Evolutionary conservation across 768 basidiomycete species (phyloP).

Genomic region (Leccinum olivaceopallidum): DNA sequence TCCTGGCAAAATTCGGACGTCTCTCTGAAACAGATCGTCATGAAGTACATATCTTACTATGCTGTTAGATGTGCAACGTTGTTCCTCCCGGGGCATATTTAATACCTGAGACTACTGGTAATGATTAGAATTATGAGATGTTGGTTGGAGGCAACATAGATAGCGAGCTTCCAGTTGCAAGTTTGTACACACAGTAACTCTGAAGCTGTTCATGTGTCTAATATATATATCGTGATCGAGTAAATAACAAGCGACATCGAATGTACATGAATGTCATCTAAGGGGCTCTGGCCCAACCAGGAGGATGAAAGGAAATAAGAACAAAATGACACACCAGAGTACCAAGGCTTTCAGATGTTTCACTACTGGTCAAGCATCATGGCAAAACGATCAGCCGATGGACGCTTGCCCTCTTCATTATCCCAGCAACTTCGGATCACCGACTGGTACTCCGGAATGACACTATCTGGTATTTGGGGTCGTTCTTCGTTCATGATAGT

Average conservation of each 20-base stretch:
- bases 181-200: no score
- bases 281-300: background rate
- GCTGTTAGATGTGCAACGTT: no score
- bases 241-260: background rate
- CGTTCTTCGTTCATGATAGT: constrained; percentile 10
- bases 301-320: background rate
- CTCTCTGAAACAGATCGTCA: no score
- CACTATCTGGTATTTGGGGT: constrained; percentile 13
- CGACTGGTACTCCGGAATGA: constrained; percentile 4
- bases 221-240: no score
- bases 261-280: background rate
- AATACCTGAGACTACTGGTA: no score
- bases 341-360: background rate
- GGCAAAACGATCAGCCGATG: constrained; percentile 14
- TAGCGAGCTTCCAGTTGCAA: no score
- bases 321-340: background rate
- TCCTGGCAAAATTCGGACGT: no score
- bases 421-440: constrained; percentile 24
- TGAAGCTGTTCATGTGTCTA: no score
- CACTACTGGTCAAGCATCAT: constrained; percentile 3
- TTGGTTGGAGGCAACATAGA: no score
- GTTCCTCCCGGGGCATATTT: no score
- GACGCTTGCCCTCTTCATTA: constrained; percentile 18
- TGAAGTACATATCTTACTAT: no score
- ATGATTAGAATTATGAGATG: no score